Percentiles rank a stretch among this genome's conserved stretches.
phyloP scores from a whole-genome alignment of 2,329 filamentous ascomycete species.

The Penicillium palitans region DNA sequence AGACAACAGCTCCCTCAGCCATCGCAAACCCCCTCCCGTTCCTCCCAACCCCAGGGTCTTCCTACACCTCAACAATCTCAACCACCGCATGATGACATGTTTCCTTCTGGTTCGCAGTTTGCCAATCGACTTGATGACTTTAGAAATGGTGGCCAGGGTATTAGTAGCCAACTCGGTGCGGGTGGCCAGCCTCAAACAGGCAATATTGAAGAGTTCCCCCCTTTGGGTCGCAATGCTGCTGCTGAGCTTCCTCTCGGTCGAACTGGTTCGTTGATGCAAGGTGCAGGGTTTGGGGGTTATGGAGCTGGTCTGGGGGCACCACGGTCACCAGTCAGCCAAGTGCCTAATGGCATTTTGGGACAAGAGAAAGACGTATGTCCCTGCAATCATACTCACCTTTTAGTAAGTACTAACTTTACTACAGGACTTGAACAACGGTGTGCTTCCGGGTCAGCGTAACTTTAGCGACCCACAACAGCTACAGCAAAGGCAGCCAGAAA shows the following conservation, averaged over 20 bases:
- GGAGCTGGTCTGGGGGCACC: constrained; percentile 39
- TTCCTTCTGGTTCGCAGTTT: constrained; percentile 52
- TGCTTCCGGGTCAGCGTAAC: constrained; percentile 36
- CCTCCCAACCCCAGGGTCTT: constrained; percentile 42
- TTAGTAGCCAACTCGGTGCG: constrained; percentile 53
- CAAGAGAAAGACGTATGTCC: constrained; percentile 44
- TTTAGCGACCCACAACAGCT: constrained; percentile 37
- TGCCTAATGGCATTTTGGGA: constrained; percentile 43
- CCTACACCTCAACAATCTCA: constrained; percentile 48
- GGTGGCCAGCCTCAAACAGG: constrained; percentile 55
- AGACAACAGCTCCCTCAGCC: constrained; percentile 50
- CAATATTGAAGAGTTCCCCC: constrained; percentile 62
- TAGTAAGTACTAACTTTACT: constrained; percentile 16
- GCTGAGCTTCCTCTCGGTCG: constrained; percentile 54
- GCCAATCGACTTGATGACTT: constrained; percentile 56
- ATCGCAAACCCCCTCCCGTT: constrained; percentile 44
- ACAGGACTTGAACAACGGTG: constrained; percentile 40
- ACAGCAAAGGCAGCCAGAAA: constrained; percentile 39
- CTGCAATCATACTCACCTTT: background rate
- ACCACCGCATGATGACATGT: constrained; percentile 49
- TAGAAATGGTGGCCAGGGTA: constrained; percentile 57
- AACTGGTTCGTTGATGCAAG: constrained; percentile 53
- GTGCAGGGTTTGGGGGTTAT: constrained; percentile 47
- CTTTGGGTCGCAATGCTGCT: constrained; percentile 55
- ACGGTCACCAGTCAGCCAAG: constrained; percentile 46